Conservation (phyloP, 1,284 basidiomycete species). For the Apiotrichum mycotoxinovorans region DNA sequence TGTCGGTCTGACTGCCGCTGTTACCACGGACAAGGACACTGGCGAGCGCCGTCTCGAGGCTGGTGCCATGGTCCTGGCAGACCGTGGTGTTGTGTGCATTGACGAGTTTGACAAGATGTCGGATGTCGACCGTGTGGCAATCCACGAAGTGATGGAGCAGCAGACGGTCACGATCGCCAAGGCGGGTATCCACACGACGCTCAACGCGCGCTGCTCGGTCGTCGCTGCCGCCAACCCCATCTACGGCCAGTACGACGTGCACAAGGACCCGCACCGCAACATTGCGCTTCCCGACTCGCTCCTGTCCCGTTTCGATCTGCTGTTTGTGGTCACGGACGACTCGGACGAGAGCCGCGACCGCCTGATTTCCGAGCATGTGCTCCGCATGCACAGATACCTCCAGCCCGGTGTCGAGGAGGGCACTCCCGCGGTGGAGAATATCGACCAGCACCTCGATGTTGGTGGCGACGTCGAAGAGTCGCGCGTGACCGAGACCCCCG, state of each 20-base stretch:
- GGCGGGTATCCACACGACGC: constrained; percentile 95
- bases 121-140: constrained; percentile 97
- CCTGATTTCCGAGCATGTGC: constrained; percentile 93
- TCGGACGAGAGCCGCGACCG: constrained; percentile 93
- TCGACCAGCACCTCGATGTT: constrained; percentile 80
- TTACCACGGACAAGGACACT: constrained; percentile 97
- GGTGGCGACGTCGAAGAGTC: constrained; percentile 61
- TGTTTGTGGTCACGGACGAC: constrained; percentile 98
- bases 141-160: constrained; percentile 99
- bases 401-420: constrained; percentile 92
- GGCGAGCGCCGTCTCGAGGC: constrained; percentile 91
- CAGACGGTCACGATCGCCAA: constrained; percentile 99
- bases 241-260: constrained; percentile 98
- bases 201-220: constrained; percentile 97
- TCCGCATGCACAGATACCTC: constrained; percentile 95
- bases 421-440: constrained; percentile 76
- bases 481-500: constrained; percentile 63
- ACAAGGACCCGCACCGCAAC: constrained; percentile 98
- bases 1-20: constrained; percentile 98
- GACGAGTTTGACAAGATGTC: constrained; percentile 99
- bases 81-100: constrained; percentile 97
- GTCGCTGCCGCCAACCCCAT: constrained; percentile 98
- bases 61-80: constrained; percentile 99
- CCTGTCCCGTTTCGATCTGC: constrained; percentile 96
- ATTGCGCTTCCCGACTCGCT: constrained; percentile 98